Percentiles rank a stretch among this genome's conserved stretches.
phyloP scores from a whole-genome alignment of 176 grass and related monocot species.

The Chloris gayana region DNA sequence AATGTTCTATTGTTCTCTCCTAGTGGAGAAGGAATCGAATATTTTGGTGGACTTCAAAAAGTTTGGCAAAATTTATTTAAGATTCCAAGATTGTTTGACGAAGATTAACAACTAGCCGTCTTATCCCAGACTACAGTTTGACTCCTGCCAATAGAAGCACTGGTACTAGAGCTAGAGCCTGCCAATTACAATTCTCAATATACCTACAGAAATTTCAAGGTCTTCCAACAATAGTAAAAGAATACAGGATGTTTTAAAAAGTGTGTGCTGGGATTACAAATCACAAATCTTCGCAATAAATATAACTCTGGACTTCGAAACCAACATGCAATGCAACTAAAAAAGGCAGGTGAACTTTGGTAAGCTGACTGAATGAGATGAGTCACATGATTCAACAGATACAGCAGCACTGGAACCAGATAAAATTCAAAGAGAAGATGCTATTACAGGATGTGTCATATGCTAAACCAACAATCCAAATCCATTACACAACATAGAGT shows the following conservation, averaged over 20 bases:
- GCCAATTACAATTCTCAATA: not conserved
- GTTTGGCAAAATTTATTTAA: not conserved
- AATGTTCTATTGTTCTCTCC: slow-evolving; percentile 11
- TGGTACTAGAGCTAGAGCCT: too few relatives aligned
- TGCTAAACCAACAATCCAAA: slow-evolving; percentile 34
- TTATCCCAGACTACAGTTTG: not conserved
- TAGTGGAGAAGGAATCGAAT: slow-evolving; percentile 33
- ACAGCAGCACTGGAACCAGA: not conserved
- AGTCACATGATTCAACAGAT: not conserved
- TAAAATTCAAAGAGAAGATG: not conserved
- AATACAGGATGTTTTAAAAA: not conserved
- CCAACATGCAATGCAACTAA: not conserved
- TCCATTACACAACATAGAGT: not conserved
- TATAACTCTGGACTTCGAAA: not conserved
- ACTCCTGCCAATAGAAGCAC: not conserved
- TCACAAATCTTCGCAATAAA: not conserved
- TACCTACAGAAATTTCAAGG: not conserved
- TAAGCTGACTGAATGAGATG: not conserved
- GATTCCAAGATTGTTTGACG: not conserved
- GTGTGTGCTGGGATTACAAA: not conserved
- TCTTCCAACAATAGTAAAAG: not conserved
- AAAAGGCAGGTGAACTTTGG: not conserved
- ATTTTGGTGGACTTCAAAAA: not conserved
- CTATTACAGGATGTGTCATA: not conserved
- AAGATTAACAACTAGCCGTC: not conserved